Conservation (phyloP, 331 rosid genomes). For the Quercus tomentella region DNA sequence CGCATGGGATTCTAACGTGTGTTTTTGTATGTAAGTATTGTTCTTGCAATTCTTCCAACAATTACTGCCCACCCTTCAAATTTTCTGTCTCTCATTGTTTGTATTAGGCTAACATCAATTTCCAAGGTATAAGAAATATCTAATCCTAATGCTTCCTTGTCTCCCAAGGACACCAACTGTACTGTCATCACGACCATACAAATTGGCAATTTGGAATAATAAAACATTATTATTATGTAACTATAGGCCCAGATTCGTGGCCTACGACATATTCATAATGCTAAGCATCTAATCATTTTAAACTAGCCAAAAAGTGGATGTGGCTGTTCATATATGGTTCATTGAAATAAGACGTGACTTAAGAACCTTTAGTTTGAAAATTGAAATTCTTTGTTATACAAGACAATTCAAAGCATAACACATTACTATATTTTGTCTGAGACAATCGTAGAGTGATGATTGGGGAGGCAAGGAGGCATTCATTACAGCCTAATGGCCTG, state of each 20-base stretch:
- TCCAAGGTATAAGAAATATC: constrained; percentile 20
- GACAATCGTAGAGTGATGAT: constrained; percentile 20
- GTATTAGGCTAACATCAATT: constrained; percentile 34
- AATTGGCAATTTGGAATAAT: constrained; percentile 2
- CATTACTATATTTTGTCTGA: constrained; percentile 18
- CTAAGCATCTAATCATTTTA: constrained; percentile 2
- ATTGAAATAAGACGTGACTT: constrained; percentile 25
- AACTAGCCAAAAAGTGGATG: constrained; percentile 9
- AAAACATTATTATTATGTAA: constrained; percentile 19
- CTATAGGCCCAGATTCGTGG: constrained; percentile 43
- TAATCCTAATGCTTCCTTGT: constrained; percentile 39
- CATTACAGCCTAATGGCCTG: constrained; percentile 15
- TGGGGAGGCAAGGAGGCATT: constrained; percentile 29
- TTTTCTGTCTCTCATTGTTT: constrained; percentile 16
- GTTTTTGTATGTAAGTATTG: constrained; percentile 1
- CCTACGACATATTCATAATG: constrained; percentile 24
- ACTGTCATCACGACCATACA: constrained; percentile 23
- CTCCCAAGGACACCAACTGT: constrained; percentile 26
- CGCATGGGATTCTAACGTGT: constrained; percentile 22
- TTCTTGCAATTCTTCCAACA: constrained; percentile 1
- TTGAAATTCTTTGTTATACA: constrained; percentile 24
- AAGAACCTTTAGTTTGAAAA: neutral
- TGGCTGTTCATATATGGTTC: constrained; percentile 2
- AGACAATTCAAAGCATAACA: constrained; percentile 9
- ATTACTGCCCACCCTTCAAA: constrained; percentile 4